Conservation (phyloP, 805 yeast species). For the Starmera amethionina region DNA sequence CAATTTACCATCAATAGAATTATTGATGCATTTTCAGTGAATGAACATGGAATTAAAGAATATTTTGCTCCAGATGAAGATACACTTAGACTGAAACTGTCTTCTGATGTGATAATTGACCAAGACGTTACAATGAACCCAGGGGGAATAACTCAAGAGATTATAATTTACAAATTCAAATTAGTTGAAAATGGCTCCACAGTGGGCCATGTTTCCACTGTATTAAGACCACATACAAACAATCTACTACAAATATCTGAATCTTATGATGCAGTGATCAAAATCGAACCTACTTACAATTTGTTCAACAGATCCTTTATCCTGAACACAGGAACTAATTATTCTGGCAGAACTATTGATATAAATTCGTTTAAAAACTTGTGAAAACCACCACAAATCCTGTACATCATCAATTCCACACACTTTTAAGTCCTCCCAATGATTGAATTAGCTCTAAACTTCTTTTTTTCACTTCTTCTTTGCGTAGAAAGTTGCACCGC, state of each 20-base stretch:
- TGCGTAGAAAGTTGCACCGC: too few species aligned
- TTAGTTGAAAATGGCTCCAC: slow-evolving; percentile 7
- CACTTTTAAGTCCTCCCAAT: too few species aligned
- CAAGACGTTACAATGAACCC: slow-evolving; percentile 8
- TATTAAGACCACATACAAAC: slow-evolving; percentile 7
- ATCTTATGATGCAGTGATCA: slow-evolving; percentile 7
- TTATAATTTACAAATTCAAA: slow-evolving; percentile 2
- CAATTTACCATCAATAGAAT: slow-evolving; percentile 8
- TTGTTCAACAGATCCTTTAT: slow-evolving; percentile 4
- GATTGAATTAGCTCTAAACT: too few species aligned
- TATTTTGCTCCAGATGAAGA: neutral
- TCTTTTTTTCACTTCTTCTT: too few species aligned
- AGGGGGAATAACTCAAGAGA: slow-evolving; percentile 4
- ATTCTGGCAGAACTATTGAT: too few species aligned
- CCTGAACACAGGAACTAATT: slow-evolving; percentile 4
- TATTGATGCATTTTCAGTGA: slow-evolving; percentile 8
- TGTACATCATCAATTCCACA: too few species aligned
- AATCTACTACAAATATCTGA: too few species aligned
- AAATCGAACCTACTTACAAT: slow-evolving; percentile 6
- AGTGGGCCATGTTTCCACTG: slow-evolving; percentile 8
- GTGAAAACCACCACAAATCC: too few species aligned
- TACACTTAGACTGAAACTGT: slow-evolving; percentile 4
- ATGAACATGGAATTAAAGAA: slow-evolving; percentile 9
- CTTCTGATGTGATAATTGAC: slow-evolving; percentile 10
- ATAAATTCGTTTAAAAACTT: too few species aligned